Base-by-base conservation (phyloP, 2,329 filamentous ascomycete species). In the Colletotrichum kahawae region DNA sequence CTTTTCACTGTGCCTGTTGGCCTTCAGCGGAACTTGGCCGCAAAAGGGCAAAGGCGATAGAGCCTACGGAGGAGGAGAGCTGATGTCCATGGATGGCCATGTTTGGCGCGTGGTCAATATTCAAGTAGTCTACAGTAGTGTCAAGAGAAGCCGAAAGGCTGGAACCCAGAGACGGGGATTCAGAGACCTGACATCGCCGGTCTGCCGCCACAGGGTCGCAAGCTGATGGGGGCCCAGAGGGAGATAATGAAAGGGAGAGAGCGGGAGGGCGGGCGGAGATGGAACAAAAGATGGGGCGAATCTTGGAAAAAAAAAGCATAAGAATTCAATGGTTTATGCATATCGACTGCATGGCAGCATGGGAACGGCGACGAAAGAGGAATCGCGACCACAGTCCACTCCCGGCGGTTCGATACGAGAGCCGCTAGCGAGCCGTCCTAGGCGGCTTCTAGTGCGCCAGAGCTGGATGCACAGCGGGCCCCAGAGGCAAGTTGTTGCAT, bases 351-450 rank as follows among this genome's bases (percentile, higher is more conserved):
- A 13, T 33, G 18, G 24, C 29, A 31, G 3, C 36, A 29, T 27
- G 62, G 27, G 21, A 54, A 56, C 36, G 14, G n/a, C 64, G 38
- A 33, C 56, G 18, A 1, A 36, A 56, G 21, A 63, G 60, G 21
- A 48, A 27, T 21, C 29, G 51, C 24, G 43, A 67, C 59, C 69
- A 63, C 67, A 51, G 43, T 51, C 43, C 43, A 51, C 56, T 67
- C 43, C 63, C 33, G 69, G 57, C 27, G 63, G 71, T 33, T 27
- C 51, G 34, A 64, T 67, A 75, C 63, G 72, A 72, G 38, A 21
- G 43, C 21, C 54, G 54, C 51, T 56, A 67, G 62, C 57, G 57
- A 59, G 43, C 67, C 65, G 48, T 70, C 31, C 54, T 29, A 12
- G 10, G 36, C 43, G 43, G n/a, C 54, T 51, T 68, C 18, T 54